phyloP scores from a whole-genome alignment of 768 basidiomycete genomes.

The Clitopilus hobsonii region DNA sequence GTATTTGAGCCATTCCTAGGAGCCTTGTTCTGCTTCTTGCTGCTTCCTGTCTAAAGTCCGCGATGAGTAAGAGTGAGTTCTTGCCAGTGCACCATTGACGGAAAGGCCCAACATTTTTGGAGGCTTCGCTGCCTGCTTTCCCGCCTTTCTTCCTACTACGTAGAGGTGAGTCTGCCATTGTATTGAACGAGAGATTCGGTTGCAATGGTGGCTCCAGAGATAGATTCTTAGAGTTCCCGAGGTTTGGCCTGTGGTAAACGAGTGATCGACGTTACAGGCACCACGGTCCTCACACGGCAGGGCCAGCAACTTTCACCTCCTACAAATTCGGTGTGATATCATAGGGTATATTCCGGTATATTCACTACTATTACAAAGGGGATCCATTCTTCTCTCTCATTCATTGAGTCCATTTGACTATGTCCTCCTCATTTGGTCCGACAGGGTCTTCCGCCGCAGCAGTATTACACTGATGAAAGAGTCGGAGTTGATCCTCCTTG shows the following conservation, averaged over 20 bases:
- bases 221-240: background rate
- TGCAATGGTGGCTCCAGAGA: background rate
- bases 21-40: background rate
- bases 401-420: background rate
- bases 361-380: too few relatives aligned
- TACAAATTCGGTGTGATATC: too few relatives aligned
- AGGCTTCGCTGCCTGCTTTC: background rate
- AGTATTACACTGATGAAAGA: constrained; percentile 81
- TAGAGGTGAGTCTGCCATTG: background rate
- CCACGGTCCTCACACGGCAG: too few relatives aligned
- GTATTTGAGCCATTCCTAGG: background rate
- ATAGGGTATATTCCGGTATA: too few relatives aligned
- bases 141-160: background rate
- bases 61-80: background rate
- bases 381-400: too few relatives aligned
- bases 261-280: too few relatives aligned
- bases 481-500: constrained; percentile 55
- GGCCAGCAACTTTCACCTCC: too few relatives aligned
- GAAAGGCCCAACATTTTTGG: background rate
- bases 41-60: background rate
- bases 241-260: background rate
- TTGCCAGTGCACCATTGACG: too few relatives aligned
- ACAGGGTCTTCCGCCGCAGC: constrained; percentile 67
- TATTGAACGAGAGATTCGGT: background rate
- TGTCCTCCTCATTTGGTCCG: constrained; percentile 39